A percentile compares a stretch with the other conserved stretches of the same genome.
These are phyloP conservation scores for Cyclanthera cordifolia DNA, from an alignment of 306 rosid species.

Conservation along the genomic window DNA sequence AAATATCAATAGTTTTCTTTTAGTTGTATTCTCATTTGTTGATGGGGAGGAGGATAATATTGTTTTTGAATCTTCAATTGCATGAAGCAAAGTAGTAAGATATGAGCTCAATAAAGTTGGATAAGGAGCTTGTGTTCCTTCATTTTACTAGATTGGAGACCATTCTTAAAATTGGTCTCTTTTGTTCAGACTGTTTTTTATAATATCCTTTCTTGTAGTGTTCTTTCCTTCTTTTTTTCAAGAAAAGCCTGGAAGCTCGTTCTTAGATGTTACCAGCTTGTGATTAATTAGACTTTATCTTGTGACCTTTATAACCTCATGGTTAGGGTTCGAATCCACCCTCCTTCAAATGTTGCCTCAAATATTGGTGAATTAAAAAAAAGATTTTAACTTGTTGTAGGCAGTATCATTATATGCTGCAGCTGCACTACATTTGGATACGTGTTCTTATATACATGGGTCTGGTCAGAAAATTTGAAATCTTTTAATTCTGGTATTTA, in stretches of 20 bases:
- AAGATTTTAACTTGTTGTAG: neutral
- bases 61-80: neutral
- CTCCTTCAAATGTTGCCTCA: no score
- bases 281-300: neutral
- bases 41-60: neutral
- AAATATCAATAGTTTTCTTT: neutral
- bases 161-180: no score
- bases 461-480: neutral
- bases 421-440: constrained; percentile 3
- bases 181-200: no score
- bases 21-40: neutral
- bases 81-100: neutral
- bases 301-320: no score
- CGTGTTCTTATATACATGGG: neutral
- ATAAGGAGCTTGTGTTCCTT: neutral
- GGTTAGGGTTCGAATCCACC: no score
- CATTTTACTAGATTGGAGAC: neutral
- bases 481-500: constrained; percentile 10
- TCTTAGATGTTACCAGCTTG: neutral
- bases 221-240: no score
- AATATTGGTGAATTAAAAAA: no score
- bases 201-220: no score
- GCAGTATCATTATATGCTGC: neutral
- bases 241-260: no score
- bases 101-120: neutral